Evolutionary conservation across 768 basidiomycete species (phyloP).

Genomic region (Rhodotorula taiwanensis): DNA sequence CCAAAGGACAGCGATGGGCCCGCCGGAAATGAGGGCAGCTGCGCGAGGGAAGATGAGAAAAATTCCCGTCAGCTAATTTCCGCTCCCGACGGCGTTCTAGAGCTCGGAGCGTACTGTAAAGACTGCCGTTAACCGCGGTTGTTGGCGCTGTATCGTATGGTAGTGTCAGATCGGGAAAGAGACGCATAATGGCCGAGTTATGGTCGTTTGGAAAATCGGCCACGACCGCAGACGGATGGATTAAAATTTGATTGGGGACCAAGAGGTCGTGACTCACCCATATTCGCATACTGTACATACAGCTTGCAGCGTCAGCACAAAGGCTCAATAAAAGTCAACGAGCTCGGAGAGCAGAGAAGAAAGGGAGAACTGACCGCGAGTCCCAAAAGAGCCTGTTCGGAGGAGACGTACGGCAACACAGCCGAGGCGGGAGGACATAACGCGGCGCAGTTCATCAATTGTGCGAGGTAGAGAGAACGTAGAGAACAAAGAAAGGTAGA

Average conservation of each 20-base stretch:
- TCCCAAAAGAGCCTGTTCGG: constrained; percentile 16
- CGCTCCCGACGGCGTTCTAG: too few relatives aligned
- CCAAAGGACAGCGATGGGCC: constrained; percentile 12
- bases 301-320: background rate
- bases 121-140: constrained; percentile 7
- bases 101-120: constrained; percentile 6
- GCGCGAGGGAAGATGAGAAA: too few relatives aligned
- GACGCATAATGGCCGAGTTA: background rate
- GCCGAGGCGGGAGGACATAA: too few relatives aligned
- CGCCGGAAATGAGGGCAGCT: constrained; percentile 6
- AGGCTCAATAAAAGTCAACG: background rate
- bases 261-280: too few relatives aligned
- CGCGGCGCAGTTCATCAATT: too few relatives aligned
- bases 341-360: background rate
- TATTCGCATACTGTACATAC: background rate
- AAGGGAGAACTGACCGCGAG: background rate
- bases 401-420: too few relatives aligned
- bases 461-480: too few relatives aligned
- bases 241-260: too few relatives aligned
- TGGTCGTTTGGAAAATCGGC: too few relatives aligned
- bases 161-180: constrained; percentile 2
- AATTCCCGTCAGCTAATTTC: too few relatives aligned
- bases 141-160: constrained; percentile 18
- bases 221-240: too few relatives aligned
- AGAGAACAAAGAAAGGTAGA: background rate